These are phyloP conservation scores for Sphaerulina musiva DNA, from an alignment of 2,329 filamentous ascomycete genomes.

Conservation along the genomic window DNA sequence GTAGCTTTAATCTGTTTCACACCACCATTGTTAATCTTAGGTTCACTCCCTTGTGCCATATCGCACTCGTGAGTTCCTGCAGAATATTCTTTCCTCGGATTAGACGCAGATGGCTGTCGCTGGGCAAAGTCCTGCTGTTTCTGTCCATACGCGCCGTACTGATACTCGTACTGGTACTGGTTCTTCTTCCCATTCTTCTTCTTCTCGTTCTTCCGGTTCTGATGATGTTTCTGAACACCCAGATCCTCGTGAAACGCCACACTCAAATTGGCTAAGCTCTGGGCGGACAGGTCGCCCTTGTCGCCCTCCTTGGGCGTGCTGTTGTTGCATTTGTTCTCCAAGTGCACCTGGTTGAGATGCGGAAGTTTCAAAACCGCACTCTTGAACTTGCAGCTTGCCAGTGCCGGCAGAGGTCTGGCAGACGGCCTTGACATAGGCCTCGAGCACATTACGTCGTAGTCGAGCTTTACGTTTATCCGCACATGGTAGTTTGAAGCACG, in stretches of 20 bases:
- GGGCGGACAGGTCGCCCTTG: conserved; percentile 19
- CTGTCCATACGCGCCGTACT: conserved; percentile 29
- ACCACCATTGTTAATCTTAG: conserved; percentile 16
- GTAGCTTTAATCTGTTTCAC: conserved; percentile 8
- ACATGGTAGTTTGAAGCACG: conserved; percentile 44
- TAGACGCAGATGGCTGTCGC: conserved; percentile 25
- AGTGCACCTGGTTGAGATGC: conserved; percentile 29
- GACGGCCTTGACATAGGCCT: conserved; percentile 42
- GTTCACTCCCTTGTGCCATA: conserved; percentile 22
- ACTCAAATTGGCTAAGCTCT: conserved; percentile 27
- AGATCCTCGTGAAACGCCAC: conserved; percentile 28
- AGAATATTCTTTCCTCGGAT: conserved; percentile 3
- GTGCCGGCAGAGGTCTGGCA: conserved; percentile 34
- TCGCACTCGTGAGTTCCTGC: conserved; percentile 2
- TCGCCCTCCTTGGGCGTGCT: conserved; percentile 15
- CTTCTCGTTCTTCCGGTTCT: conserved; percentile 28
- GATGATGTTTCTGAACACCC: conserved; percentile 33
- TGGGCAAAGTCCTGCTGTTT: conserved; percentile 25
- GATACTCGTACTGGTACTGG: conserved; percentile 26
- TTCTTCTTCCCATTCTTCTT: conserved; percentile 27
- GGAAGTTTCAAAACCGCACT: conserved; percentile 46
- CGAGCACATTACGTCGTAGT: conserved; percentile 39
- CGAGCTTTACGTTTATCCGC: conserved; percentile 45
- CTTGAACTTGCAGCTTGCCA: conserved; percentile 37
- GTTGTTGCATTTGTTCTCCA: conserved; percentile 18